Evolutionary conservation across 768 basidiomycete genomes (phyloP).

Genomic region (Glaciozyma antarctica): DNA sequence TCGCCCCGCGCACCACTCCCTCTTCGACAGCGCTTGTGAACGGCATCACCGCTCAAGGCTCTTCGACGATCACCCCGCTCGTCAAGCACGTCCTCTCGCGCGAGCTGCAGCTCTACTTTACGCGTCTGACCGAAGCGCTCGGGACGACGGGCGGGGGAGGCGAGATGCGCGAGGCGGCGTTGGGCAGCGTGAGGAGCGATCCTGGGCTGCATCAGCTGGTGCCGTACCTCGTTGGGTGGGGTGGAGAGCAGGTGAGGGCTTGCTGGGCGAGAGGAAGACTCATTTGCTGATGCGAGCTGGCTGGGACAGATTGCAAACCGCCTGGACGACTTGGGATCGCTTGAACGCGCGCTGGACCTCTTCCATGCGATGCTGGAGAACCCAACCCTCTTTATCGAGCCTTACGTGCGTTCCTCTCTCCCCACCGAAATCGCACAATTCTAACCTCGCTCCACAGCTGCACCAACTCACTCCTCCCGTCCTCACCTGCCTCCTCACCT

Average conservation of each 20-base stretch:
- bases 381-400: slow-evolving; percentile 81
- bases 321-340: slow-evolving; percentile 53
- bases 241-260: slow-evolving; percentile 51
- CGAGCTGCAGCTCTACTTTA: slow-evolving; percentile 90
- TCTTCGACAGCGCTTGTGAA: slow-evolving; percentile 3
- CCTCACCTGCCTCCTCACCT: slow-evolving; percentile 80
- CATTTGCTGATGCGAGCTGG: background rate
- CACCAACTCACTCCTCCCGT: slow-evolving; percentile 93
- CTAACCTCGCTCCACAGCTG: slow-evolving; percentile 47
- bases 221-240: slow-evolving; percentile 90
- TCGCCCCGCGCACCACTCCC: slow-evolving; percentile 11
- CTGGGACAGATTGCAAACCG: slow-evolving; percentile 46
- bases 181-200: slow-evolving; percentile 79
- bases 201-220: slow-evolving; percentile 83
- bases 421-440: background rate
- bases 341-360: slow-evolving; percentile 76
- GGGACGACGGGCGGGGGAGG: slow-evolving; percentile 46
- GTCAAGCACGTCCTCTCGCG: slow-evolving; percentile 87
- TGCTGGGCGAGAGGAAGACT: background rate
- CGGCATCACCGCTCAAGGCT: slow-evolving; percentile 7
- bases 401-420: slow-evolving; percentile 55
- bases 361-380: slow-evolving; percentile 78
- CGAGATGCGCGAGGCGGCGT: slow-evolving; percentile 72
- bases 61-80: slow-evolving; percentile 45
- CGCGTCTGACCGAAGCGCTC: slow-evolving; percentile 70